These are phyloP conservation scores for Kodamaea laetipori DNA, from an alignment of 805 yeast genomes.

Conservation along the genomic window DNA sequence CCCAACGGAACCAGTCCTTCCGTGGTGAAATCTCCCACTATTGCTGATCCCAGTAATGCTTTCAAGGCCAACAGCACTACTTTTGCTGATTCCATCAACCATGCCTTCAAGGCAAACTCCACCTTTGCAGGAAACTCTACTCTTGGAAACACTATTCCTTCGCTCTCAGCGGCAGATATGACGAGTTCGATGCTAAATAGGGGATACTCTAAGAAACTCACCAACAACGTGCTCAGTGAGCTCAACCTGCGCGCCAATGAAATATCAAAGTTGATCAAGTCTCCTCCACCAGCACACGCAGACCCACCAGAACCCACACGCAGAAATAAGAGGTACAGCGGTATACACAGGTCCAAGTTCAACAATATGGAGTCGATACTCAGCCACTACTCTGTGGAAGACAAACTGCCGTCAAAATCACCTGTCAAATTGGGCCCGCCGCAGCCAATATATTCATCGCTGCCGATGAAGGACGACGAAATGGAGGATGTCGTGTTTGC, in stretches of 20 bases:
- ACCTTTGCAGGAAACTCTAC: too few species aligned
- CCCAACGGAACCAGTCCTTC: too few species aligned
- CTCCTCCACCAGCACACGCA: constrained; percentile 15
- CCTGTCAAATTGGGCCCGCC: constrained; percentile 2
- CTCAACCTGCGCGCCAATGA: constrained; percentile 44
- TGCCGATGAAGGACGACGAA: constrained; percentile 2
- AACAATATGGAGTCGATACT: constrained; percentile 31
- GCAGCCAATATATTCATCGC: neutral
- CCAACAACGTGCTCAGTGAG: constrained; percentile 48
- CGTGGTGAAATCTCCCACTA: neutral
- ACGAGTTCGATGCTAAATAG: constrained; percentile 32
- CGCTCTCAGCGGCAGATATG: neutral
- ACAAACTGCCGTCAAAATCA: constrained; percentile 7
- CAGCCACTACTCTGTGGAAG: constrained; percentile 27
- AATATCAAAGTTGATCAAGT: constrained; percentile 28
- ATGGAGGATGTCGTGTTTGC: neutral
- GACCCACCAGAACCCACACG: constrained; percentile 6
- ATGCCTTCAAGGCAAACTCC: too few species aligned
- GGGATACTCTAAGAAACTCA: constrained; percentile 50
- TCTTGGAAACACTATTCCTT: neutral
- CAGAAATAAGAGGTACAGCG: constrained; percentile 29
- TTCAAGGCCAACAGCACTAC: too few species aligned
- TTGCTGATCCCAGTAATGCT: neutral
- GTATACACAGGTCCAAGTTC: constrained; percentile 37
- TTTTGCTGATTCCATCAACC: neutral